phyloP scores from a whole-genome alignment of 2,329 filamentous ascomycete species.

The Teratosphaeria nubilosa region DNA sequence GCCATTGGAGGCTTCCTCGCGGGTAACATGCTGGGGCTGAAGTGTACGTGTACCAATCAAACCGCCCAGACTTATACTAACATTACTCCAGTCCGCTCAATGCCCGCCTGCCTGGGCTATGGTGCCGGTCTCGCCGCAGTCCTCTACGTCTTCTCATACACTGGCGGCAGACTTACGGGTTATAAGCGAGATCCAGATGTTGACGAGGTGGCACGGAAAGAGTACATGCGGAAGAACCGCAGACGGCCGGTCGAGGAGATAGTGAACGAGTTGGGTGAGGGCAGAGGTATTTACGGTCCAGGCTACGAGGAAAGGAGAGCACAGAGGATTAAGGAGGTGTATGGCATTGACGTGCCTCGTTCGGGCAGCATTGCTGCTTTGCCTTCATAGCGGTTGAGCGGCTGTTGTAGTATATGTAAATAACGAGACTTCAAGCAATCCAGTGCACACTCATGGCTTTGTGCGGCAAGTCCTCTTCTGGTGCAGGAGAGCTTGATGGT shows the following conservation, averaged over 20 bases:
- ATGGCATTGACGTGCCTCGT: constrained; percentile 64
- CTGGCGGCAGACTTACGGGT: constrained; percentile 52
- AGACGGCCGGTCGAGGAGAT: constrained; percentile 70
- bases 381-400: background rate
- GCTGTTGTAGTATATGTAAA: background rate
- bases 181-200: constrained; percentile 46
- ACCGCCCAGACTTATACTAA: background rate
- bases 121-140: constrained; percentile 49
- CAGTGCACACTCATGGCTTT: background rate
- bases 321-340: constrained; percentile 73
- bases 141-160: constrained; percentile 58
- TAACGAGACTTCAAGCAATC: background rate
- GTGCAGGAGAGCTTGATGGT: too few relatives aligned
- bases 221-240: constrained; percentile 61
- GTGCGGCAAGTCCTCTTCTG: background rate
- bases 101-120: constrained; percentile 61
- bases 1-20: constrained; percentile 66
- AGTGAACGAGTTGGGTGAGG: constrained; percentile 71
- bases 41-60: constrained; percentile 44
- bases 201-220: constrained; percentile 68
- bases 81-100: constrained; percentile 37
- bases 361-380: background rate
- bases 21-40: constrained; percentile 62
- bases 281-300: constrained; percentile 73
- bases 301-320: constrained; percentile 78